phyloP scores from a whole-genome alignment of 1,139 yeast genomes.

The Debaryomycetaceae sp. region DNA sequence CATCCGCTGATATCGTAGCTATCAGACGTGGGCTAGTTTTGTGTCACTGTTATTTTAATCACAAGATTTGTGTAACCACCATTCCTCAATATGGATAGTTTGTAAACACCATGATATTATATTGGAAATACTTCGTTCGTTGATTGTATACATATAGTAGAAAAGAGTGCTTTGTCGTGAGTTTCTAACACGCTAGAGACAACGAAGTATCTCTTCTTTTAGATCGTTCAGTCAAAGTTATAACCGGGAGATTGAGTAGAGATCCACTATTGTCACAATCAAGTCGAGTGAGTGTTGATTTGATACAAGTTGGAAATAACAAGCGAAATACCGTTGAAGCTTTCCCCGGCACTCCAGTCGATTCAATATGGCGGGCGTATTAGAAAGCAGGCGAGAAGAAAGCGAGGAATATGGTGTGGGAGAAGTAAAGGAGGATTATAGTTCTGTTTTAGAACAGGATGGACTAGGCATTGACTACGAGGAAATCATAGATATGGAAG shows the following conservation, averaged over 20 bases:
- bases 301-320: background rate
- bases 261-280: background rate
- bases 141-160: background rate
- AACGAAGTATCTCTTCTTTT: too few relatives aligned
- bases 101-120: conserved; percentile 13
- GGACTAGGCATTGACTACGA: background rate
- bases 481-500: background rate
- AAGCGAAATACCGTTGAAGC: background rate
- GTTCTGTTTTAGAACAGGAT: background rate
- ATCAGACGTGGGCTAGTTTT: too few relatives aligned
- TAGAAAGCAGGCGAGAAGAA: background rate
- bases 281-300: conserved; percentile 1
- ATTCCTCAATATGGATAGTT: conserved; percentile 9
- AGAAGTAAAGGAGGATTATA: background rate
- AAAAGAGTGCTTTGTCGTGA: background rate
- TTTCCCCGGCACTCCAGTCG: background rate
- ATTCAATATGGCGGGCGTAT: background rate
- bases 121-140: conserved; percentile 2
- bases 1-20: too few relatives aligned
- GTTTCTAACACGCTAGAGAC: background rate
- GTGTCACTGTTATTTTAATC: background rate
- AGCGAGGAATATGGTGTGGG: background rate
- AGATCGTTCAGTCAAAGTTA: background rate
- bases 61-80: conserved; percentile 5
- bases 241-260: conserved; percentile 1